A percentile compares a stretch with the other conserved stretches of the same genome.
phyloP scores from a whole-genome alignment of 2,329 filamentous ascomycete species.

The Colletotrichum tropicale region DNA sequence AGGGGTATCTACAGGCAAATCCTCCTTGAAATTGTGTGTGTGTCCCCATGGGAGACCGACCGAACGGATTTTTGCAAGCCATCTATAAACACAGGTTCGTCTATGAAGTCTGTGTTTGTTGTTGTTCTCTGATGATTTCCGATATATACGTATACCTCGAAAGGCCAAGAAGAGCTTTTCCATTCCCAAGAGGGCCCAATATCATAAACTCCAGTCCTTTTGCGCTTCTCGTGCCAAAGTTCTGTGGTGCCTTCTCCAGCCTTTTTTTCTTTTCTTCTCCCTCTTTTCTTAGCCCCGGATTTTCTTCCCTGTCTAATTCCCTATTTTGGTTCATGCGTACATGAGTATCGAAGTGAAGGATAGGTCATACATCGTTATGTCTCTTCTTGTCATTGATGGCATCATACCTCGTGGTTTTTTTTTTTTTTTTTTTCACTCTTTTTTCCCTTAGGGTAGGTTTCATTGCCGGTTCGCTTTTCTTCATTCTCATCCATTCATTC shows the following conservation, averaged over 20 bases:
- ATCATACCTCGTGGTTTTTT: neutral
- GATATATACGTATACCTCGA: neutral
- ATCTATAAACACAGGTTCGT: neutral
- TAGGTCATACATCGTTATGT: constrained; percentile 14
- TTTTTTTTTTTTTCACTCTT: neutral
- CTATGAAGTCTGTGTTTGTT: neutral
- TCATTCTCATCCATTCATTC: constrained; percentile 6
- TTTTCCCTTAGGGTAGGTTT: neutral
- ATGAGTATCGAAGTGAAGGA: neutral
- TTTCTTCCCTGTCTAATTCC: neutral
- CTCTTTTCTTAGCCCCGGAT: neutral
- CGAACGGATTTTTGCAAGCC: neutral
- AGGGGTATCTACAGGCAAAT: constrained; percentile 4
- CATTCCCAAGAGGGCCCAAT: neutral
- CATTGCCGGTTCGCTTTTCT: neutral
- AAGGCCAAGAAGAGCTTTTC: neutral
- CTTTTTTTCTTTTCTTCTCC: neutral
- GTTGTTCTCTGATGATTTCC: neutral
- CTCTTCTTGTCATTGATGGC: neutral
- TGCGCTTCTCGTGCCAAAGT: neutral
- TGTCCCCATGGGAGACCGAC: neutral
- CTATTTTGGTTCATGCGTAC: neutral
- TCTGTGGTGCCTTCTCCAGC: neutral
- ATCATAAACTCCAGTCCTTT: neutral
- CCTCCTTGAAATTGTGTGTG: neutral